Base-by-base conservation (phyloP, 208 protist genomes). In the Leishmania lainsoni region DNA sequence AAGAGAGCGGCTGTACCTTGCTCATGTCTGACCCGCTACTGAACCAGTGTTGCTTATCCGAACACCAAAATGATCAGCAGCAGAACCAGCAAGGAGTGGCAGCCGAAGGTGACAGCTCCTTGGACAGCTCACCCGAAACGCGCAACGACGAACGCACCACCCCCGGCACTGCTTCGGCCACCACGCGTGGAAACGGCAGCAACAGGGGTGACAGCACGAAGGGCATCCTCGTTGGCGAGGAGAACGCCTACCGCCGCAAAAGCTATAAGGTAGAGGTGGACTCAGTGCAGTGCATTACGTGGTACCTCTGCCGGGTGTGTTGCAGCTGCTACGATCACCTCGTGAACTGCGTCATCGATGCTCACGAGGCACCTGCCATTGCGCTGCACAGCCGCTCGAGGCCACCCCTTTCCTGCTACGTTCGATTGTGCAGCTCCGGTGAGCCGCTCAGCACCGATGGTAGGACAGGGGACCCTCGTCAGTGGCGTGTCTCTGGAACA, bases 221-320 rank as follows among this genome's bases (percentile, higher is more conserved):
- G 8, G 69, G 26, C 35, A 35, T 32, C 42, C 3, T 29, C 6
- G 26, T 71, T 52, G 54, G 63, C 22, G 16, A 58, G 63, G 56
- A 77, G 39, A 45, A 69, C 48, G 56, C 54, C 35, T 85, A 85
- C 49, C 71, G 42, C 20, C 42, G 48, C 5, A 72, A 69, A 45
- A 79, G 81, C 78, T 85, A 81, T 65, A 72, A 74, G 12, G 39
- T 52, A 2, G 71, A 77, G 9, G 61, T 85, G 32, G 81, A 85
- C 66, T 22, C 22, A 29, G 61, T 17, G n/a, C 77, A n/a, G 48
- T 0, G 52, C 42, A 42, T 81, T 26, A 79, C 71, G 58, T 85
- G 81, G 81, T 85, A 85, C 35, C 77, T 85, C 14, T 85, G 81
- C 73, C 81, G 81, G 12, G 77, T 85, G 29, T 85, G 81, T 75